Evolutionary conservation across 1,284 basidiomycete genomes (phyloP).

Genomic region (Tilletia indica): DNA sequence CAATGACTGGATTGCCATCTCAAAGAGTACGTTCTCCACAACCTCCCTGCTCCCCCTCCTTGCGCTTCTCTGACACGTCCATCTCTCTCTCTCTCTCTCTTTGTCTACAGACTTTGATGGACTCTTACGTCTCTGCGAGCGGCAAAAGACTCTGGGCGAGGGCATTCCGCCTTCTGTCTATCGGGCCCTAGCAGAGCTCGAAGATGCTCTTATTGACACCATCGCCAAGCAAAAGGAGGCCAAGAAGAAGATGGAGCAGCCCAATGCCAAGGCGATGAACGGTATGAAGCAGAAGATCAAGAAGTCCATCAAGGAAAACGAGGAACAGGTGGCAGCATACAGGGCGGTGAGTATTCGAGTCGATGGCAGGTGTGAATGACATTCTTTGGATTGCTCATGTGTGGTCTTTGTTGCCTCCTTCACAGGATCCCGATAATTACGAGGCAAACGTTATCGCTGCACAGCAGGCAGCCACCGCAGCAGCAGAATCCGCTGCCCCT

Average conservation of each 20-base stretch:
- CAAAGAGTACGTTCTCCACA: slow-evolving; percentile 65
- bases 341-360: slow-evolving; percentile 65
- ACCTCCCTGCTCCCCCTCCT: background rate
- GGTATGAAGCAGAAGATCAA: slow-evolving; percentile 96
- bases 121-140: slow-evolving; percentile 81
- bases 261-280: slow-evolving; percentile 88
- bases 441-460: slow-evolving; percentile 66
- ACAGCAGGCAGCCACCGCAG: slow-evolving; percentile 57
- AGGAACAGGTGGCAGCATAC: slow-evolving; percentile 75
- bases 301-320: slow-evolving; percentile 86
- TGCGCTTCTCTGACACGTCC: background rate
- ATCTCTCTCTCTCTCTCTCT: background rate
- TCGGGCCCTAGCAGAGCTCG: slow-evolving; percentile 73
- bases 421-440: slow-evolving; percentile 82
- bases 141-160: slow-evolving; percentile 79
- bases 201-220: slow-evolving; percentile 72
- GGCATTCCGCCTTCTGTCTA: slow-evolving; percentile 85
- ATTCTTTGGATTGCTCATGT: no score
- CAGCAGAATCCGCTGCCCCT: slow-evolving; percentile 58
- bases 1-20: slow-evolving; percentile 87
- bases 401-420: slow-evolving; percentile 17
- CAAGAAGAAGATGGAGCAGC: slow-evolving; percentile 92
- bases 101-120: slow-evolving; percentile 83
- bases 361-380: no score
- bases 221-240: slow-evolving; percentile 73